Conservation (phyloP, 371 early-diverging fungal species). For the Mucor sp. region DNA sequence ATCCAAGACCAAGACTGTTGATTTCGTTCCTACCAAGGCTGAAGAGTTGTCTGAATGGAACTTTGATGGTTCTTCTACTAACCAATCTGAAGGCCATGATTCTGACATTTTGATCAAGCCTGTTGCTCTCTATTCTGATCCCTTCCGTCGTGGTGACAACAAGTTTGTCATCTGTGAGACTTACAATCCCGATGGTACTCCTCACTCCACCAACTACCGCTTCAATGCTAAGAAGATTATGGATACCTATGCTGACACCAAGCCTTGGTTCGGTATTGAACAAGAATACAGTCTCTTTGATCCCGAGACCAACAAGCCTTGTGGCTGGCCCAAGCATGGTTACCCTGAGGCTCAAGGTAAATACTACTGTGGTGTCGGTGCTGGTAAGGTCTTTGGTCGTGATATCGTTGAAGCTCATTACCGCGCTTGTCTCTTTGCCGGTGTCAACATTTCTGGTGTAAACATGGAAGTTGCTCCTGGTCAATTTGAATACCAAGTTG, state of each 20-base stretch:
- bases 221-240: constrained; percentile 47
- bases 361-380: constrained; percentile 62
- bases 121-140: constrained; percentile 59
- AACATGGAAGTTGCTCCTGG: constrained; percentile 64
- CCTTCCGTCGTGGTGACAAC: constrained; percentile 66
- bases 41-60: constrained; percentile 63
- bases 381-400: constrained; percentile 55
- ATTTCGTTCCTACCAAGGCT: constrained; percentile 37
- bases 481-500: constrained; percentile 66
- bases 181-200: constrained; percentile 58
- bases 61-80: constrained; percentile 66
- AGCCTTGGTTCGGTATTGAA: constrained; percentile 70
- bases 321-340: constrained; percentile 64
- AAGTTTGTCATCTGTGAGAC: constrained; percentile 63
- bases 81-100: constrained; percentile 63
- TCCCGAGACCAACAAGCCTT: constrained; percentile 50
- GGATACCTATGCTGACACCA: constrained; percentile 41
- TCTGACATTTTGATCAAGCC: constrained; percentile 64
- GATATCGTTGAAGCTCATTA: constrained; percentile 69
- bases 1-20: constrained; percentile 54
- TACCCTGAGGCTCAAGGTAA: constrained; percentile 62
- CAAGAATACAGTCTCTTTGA: constrained; percentile 65
- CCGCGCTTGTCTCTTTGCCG: constrained; percentile 59
- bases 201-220: constrained; percentile 61
- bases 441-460: constrained; percentile 58